Base-by-base conservation (phyloP, 177 flowering plant genomes). In the Vitis hybrid region DNA sequence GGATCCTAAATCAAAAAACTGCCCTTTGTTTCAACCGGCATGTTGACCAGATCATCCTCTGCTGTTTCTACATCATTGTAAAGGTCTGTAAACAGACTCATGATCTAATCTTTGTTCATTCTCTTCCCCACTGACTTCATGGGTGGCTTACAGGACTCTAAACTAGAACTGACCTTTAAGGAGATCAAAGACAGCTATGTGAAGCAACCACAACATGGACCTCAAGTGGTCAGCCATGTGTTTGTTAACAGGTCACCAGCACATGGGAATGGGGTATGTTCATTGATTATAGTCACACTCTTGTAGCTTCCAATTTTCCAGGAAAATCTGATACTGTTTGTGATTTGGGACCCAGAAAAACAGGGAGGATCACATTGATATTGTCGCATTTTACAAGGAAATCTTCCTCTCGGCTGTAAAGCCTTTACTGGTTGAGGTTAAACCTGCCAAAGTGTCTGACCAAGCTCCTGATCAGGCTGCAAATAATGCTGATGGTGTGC, bases 21-120 rank as follows among this genome's bases (percentile, higher is more conserved):
- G 64, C 88, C 48, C 84, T 96, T 30, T 89, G 91, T 74, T 94
- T 96, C 76, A 91, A 85, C 71, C 88, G 97, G 51, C 98, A 96
- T 70, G 91, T 96, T 67, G 99, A 96, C 78, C 98, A 94, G 83
- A 90, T 96, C 62, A 94, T 96, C 66, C 91, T 96, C 11, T 88
- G 97, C 72, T 86, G 96, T 81, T 82, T 96, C 69, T 96, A 96
- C 78, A 94, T 94, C 69, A 89, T 96, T 71, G 92, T 97, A 30
- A 96, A 96, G 97, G 99, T 96, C 35, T 79, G 85, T 58, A 15
- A 15, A 30, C 11, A 24, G 17, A 21, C n/a, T 73, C 14, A 51
- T 46, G 13, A 46, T 35, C 21, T 52, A 11, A 67, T 74, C 56
- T 51, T 32, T 20, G 80, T 62, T 52, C 10, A 49, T 57, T 68